Evolutionary conservation across 345 rosid genomes (phyloP).

Genomic region (Dovyalis caffra): DNA sequence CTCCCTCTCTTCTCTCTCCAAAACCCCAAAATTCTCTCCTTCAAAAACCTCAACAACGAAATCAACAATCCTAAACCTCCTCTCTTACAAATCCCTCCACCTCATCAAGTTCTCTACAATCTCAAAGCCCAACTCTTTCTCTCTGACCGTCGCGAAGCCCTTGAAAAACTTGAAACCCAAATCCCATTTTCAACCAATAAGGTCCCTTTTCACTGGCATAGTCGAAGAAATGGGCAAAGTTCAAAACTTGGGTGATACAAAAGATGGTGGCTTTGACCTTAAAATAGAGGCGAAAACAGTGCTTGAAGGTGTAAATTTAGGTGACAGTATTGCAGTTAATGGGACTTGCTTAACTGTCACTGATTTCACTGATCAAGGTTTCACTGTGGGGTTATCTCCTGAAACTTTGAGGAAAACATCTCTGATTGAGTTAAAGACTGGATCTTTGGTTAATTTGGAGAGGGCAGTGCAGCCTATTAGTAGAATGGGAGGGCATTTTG

Average conservation of each 20-base stretch:
- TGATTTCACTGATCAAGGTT: constrained; percentile 47
- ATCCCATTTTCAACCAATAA: constrained; percentile 17
- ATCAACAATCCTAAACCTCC: background rate
- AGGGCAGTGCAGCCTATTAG: constrained; percentile 73
- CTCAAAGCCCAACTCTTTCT: background rate
- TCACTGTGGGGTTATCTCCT: constrained; percentile 70
- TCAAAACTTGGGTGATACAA: constrained; percentile 46
- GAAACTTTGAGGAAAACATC: constrained; percentile 83
- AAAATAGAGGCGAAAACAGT: constrained; percentile 63
- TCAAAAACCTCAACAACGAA: background rate
- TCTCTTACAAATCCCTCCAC: background rate
- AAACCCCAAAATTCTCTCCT: background rate
- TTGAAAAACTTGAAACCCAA: background rate
- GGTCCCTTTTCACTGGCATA: constrained; percentile 76
- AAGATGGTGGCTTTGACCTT: constrained; percentile 64
- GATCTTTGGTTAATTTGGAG: constrained; percentile 82
- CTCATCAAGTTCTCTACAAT: background rate
- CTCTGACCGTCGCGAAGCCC: background rate
- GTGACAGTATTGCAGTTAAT: constrained; percentile 83
- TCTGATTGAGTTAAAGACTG: constrained; percentile 55
- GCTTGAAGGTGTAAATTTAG: constrained; percentile 59
- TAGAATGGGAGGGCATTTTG: constrained; percentile 90
- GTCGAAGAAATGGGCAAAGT: constrained; percentile 85
- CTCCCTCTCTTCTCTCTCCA: background rate
- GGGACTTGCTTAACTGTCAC: constrained; percentile 91